Evolutionary conservation across 1,284 basidiomycete species (phyloP), one percentile per base, ranked within the genome.

Genomic region (Ustilago esculenta): DNA sequence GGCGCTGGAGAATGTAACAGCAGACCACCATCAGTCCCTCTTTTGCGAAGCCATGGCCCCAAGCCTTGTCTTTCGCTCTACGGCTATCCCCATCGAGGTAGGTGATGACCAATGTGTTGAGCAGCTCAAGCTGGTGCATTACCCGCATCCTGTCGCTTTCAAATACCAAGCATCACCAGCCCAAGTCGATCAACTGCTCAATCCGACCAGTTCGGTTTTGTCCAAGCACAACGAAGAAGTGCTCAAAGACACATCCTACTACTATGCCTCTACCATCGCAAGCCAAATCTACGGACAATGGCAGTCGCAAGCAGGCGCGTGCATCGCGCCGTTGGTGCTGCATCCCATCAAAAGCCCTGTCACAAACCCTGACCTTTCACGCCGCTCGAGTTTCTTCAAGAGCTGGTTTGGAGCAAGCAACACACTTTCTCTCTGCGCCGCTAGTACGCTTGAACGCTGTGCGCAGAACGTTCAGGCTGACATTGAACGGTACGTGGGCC

Each of bases 21-120:
- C 44, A 6, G 27, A 52, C n/a, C 43, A 39, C 2, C 49, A 52
- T 12, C 24, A 44, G n/a, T 59, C 57, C 6, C 17, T 59, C 9
- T 59, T 59, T 20, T 59, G 57, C 40, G 57, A 59, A 35, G 57
- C 57, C 9, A 53, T 59, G 44, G 49, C 39, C 1, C 57, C 57
- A 20, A 59, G 43, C 15, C 33, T 59, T 8, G 40, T 25, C 25
- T 24, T 59, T 10, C 44, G 9, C 1, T 43, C 49, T 4, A 10
- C 36, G 10, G 2, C 21, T 23, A 23, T 18, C 15, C 25, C 37
- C 5, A 5, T n/a, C 9, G 9, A 6, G 9, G 15, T 24, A 18
- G n/a, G 14, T 1, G 27, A 32, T 12, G 30, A 25, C 24, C 39
- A 43, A 4, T 59, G 57, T 41, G n/a, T 11, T 2, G 20, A 20